Base-by-base conservation (phyloP, 2,329 filamentous ascomycete genomes). In the Fusarium heterosporum region DNA sequence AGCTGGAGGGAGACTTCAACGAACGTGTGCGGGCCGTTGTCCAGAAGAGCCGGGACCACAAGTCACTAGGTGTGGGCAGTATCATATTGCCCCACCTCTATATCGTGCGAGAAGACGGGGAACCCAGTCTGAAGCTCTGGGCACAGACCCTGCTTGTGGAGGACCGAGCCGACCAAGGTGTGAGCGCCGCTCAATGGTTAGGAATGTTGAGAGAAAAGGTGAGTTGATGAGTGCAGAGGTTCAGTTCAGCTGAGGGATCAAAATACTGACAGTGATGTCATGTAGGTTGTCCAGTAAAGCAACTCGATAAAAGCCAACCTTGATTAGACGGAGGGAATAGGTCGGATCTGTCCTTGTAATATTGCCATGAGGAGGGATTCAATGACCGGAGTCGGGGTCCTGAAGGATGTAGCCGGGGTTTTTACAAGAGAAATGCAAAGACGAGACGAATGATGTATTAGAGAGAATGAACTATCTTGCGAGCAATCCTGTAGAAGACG, bases 131-230 rank as follows among this genome's bases (percentile, higher is more conserved):
- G 77, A 94, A 96, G 80, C 83, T 98, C 66, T 99, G 96, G 96
- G 96, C 96, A 42, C 95, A 97, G 84, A 97, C 96, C 41, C 84
- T 98, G 79, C 82, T 99, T 73, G 91, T 99, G 45, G 96, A 99
- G 80, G 96, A 99, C 80, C 86, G 95, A 69, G 93, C 95, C 55
- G 96, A 99, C 77, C 93, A 97, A 81, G 91, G 93, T 48, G 90
- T 97, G 80, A 97, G 94, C 77, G 90, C 96, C 75, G 90, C 90
- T 73, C 95, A 98, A 81, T 99, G 93, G 90, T 90, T 98, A 84
- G 93, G 93, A 56, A 89, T 88, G 74, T 80, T 99, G 79, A 87
- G 95, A 79, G 96, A 98, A 84, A 99, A 98, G 93, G 96, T 97
- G 71, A 64, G 75, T 72, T 66, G 52, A 70, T 47, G 12, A 41